These are phyloP conservation scores for Colletotrichum sp. DNA, from an alignment of 2,329 filamentous ascomycete species.

Conservation along the genomic window DNA sequence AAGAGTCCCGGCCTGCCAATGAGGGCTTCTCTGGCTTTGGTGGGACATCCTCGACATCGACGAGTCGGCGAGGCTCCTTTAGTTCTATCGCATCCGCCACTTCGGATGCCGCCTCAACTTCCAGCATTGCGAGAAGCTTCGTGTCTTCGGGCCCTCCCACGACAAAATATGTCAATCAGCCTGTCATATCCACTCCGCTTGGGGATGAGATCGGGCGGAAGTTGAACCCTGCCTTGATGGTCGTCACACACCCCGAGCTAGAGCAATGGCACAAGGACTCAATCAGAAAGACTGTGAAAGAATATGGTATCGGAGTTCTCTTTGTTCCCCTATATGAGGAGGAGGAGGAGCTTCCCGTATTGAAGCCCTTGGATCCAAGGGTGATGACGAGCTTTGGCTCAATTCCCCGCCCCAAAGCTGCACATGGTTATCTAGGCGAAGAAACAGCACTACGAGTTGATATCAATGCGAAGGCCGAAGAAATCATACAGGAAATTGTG, in stretches of 20 bases:
- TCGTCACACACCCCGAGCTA: constrained; percentile 32
- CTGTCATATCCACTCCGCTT: not conserved
- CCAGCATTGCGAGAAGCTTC: not conserved
- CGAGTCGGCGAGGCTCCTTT: constrained; percentile 27
- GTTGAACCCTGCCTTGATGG: constrained; percentile 31
- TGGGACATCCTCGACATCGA: constrained; percentile 25
- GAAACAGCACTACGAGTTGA: not conserved
- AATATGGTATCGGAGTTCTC: constrained; percentile 32
- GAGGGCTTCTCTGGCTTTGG: constrained; percentile 34
- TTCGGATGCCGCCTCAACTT: not conserved
- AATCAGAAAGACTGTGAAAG: constrained; percentile 27
- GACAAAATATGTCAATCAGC: not conserved
- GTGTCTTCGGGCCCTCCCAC: not conserved
- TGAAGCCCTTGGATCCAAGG: not conserved
- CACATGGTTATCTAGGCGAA: not conserved
- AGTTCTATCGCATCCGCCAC: constrained; percentile 24
- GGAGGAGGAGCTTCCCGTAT: not conserved
- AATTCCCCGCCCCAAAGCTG: not conserved
- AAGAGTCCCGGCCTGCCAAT: constrained; percentile 31
- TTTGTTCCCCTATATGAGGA: constrained; percentile 28
- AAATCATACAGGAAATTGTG: not conserved
- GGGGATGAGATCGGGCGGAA: constrained; percentile 22
- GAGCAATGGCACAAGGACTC: constrained; percentile 30
- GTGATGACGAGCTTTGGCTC: not conserved
- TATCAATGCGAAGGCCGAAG: not conserved